These are phyloP conservation scores for Beta lomatogona DNA, from an alignment of 179 eudicot species.

Conservation along the genomic window DNA sequence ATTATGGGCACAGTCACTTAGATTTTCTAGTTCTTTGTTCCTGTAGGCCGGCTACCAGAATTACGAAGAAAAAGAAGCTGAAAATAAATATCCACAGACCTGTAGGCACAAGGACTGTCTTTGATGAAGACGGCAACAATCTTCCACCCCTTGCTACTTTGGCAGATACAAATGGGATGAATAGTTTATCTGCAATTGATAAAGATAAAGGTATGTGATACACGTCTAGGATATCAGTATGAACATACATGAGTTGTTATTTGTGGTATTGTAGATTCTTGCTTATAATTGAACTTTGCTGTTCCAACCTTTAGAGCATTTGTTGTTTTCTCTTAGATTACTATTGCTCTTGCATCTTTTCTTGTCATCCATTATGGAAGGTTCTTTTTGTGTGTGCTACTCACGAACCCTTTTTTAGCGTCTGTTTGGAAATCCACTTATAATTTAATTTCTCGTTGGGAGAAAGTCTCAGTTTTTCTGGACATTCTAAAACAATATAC, in stretches of 20 bases:
- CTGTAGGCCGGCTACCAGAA: constrained; percentile 63
- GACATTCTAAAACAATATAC: too few species aligned
- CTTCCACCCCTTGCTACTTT: constrained; percentile 77
- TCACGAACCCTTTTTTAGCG: too few species aligned
- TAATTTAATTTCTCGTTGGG: too few species aligned
- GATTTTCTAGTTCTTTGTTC: constrained; percentile 17
- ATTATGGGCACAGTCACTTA: neutral
- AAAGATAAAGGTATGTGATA: constrained; percentile 52
- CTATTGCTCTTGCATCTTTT: neutral
- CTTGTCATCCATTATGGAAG: neutral
- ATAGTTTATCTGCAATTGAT: constrained; percentile 45
- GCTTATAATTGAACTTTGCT: neutral
- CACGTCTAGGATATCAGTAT: neutral
- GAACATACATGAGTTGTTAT: neutral
- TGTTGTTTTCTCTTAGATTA: neutral
- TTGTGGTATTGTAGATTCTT: neutral
- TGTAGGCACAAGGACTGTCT: constrained; percentile 73
- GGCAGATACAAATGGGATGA: constrained; percentile 43
- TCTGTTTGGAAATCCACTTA: too few species aligned
- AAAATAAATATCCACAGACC: constrained; percentile 88
- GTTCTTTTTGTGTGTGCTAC: neutral
- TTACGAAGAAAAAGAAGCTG: constrained; percentile 80
- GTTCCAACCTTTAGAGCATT: neutral
- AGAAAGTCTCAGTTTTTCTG: too few species aligned
- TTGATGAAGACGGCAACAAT: constrained; percentile 81